Evolutionary conservation across 768 basidiomycete species (phyloP).

Genomic region (Trametes maxima): DNA sequence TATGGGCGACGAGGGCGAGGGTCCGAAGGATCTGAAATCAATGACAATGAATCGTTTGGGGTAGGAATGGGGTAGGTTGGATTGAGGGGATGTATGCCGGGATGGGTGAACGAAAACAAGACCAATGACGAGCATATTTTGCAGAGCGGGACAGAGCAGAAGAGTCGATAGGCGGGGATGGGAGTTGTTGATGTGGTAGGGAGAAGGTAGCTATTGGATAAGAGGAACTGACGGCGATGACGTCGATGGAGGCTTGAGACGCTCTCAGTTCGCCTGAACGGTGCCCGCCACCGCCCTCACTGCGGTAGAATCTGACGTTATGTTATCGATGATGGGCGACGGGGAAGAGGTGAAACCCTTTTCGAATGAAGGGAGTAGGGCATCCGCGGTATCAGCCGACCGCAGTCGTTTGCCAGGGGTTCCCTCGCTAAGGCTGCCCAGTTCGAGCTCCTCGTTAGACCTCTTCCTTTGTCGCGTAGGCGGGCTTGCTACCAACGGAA

Average conservation of each 20-base stretch:
- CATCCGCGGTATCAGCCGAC: slow-evolving; percentile 1
- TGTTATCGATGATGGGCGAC: neutral
- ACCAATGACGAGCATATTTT: neutral
- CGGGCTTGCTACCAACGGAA: slow-evolving; percentile 2
- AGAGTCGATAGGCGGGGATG: neutral
- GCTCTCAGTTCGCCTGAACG: slow-evolving; percentile 4
- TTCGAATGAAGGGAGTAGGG: neutral
- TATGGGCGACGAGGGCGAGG: neutral
- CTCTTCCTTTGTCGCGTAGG: slow-evolving; percentile 28
- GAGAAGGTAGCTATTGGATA: neutral
- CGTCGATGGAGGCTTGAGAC: too few species aligned
- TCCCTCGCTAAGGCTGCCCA: slow-evolving; percentile 4
- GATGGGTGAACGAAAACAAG: neutral
- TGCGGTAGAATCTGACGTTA: neutral
- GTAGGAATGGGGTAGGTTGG: neutral
- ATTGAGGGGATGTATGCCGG: neutral
- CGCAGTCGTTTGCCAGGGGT: slow-evolving; percentile 17
- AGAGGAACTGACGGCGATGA: neutral
- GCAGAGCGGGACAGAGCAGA: slow-evolving; percentile 8
- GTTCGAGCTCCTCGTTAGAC: slow-evolving; percentile 34
- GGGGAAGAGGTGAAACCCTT: slow-evolving; percentile 2
- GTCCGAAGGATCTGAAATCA: neutral
- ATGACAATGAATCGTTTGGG: neutral
- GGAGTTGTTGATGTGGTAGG: neutral
- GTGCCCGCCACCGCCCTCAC: neutral